Evolutionary conservation across 495 filamentous ascomycete genomes (phyloP).

Genomic region (Penicillium odoratum): DNA sequence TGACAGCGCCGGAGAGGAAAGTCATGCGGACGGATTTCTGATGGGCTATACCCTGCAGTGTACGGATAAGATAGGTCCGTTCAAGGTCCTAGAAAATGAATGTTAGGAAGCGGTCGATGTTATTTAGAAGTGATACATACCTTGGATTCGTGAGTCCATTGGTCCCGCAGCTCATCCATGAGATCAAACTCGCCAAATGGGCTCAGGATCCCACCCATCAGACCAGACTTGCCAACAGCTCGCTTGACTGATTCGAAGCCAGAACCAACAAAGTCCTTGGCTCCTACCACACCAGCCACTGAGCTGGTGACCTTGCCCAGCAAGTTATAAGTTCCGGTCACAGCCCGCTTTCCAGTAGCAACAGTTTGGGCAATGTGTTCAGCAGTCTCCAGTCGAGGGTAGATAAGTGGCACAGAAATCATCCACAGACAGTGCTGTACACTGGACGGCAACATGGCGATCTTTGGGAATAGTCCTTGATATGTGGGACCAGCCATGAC

Average conservation of each 20-base stretch:
- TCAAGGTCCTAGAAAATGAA: constrained; percentile 68
- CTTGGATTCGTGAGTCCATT: constrained; percentile 98
- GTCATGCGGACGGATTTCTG: constrained; percentile 95
- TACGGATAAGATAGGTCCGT: constrained; percentile 93
- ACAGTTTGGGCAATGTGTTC: constrained; percentile 87
- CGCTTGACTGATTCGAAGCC: constrained; percentile 94
- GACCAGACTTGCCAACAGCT: constrained; percentile 87
- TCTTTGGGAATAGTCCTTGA: constrained; percentile 93
- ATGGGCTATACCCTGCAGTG: constrained; percentile 88
- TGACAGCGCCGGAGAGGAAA: constrained; percentile 90
- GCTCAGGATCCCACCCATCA: constrained; percentile 92
- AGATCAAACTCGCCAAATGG: constrained; percentile 98
- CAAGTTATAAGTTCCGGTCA: constrained; percentile 92
- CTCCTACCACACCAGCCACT: constrained; percentile 90
- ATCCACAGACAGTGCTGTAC: constrained; percentile 98
- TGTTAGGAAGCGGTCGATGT: constrained; percentile 8
- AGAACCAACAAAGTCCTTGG: constrained; percentile 83
- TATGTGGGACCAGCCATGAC: constrained; percentile 97
- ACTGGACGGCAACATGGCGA: constrained; percentile 85
- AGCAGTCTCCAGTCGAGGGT: constrained; percentile 86
- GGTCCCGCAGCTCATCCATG: constrained; percentile 88
- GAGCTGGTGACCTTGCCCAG: constrained; percentile 92
- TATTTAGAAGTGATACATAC: constrained; percentile 31
- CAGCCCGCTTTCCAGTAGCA: constrained; percentile 92
- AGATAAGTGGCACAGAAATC: constrained; percentile 85